Conservation (phyloP, 306 rosid species). For the Trichosanthes truncata region DNA sequence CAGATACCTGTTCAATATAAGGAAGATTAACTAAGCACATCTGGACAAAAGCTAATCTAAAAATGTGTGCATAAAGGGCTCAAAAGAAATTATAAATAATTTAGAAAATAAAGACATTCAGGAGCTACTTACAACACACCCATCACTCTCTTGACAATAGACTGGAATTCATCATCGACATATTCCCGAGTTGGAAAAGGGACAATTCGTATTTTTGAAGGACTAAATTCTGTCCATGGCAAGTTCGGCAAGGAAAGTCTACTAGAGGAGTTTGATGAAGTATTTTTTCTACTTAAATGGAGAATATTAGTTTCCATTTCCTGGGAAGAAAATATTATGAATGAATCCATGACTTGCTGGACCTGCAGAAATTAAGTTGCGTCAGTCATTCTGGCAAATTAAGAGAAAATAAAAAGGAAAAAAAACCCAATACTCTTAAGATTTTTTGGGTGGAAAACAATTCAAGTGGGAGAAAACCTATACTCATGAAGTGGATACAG, state of each 20-base stretch:
- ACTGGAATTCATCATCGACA: constrained; percentile 95
- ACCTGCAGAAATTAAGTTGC: constrained; percentile 49
- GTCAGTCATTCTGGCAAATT: not conserved
- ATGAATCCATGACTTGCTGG: constrained; percentile 82
- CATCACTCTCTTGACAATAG: constrained; percentile 77
- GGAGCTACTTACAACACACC: constrained; percentile 65
- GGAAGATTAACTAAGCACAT: constrained; percentile 19
- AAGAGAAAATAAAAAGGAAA: not conserved
- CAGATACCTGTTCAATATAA: constrained; percentile 62
- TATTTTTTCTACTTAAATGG: constrained; percentile 22
- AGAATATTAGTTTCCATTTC: constrained; percentile 29
- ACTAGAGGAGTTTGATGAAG: constrained; percentile 27
- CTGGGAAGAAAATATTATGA: constrained; percentile 75
- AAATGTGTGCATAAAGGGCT: not conserved
- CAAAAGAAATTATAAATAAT: constrained; percentile 11
- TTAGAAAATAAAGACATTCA: not conserved
- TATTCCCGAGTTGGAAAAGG: constrained; percentile 96
- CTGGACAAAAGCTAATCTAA: constrained; percentile 12
- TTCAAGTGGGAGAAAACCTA: not conserved
- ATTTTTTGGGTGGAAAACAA: not conserved
- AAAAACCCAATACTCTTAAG: not conserved
- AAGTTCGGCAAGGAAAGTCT: constrained; percentile 22
- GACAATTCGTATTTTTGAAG: constrained; percentile 60
- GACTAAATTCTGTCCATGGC: constrained; percentile 55
- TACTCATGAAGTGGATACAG: not conserved